Conservation (phyloP, 140 eudicot genomes). For the Senecio squalidus region DNA sequence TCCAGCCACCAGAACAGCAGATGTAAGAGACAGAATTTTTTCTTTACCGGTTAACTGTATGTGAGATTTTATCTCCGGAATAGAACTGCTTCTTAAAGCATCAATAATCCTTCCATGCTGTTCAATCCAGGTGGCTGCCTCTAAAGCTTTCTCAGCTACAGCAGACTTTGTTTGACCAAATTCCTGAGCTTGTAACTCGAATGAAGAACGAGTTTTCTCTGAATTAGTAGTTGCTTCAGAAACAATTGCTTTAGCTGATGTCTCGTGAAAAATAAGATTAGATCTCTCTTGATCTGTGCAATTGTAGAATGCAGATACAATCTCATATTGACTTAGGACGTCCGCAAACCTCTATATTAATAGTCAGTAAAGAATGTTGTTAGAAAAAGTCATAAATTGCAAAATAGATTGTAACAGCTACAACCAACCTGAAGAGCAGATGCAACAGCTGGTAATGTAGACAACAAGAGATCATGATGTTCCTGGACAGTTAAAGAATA, state of each 20-base stretch:
- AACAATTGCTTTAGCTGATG: slow-evolving; percentile 80
- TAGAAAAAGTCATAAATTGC: slow-evolving; percentile 12
- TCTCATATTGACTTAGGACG: slow-evolving; percentile 70
- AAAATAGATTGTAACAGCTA: slow-evolving; percentile 16
- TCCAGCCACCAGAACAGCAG: slow-evolving; percentile 91
- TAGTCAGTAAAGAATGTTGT: slow-evolving; percentile 7
- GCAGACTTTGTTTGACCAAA: slow-evolving; percentile 72
- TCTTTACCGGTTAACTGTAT: slow-evolving; percentile 44
- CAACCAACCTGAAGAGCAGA: slow-evolving; percentile 86
- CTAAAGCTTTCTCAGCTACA: slow-evolving; percentile 72
- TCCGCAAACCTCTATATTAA: slow-evolving; percentile 62
- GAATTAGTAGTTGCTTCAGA: slow-evolving; percentile 67
- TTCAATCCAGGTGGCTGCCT: slow-evolving; percentile 85
- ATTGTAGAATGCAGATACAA: slow-evolving; percentile 53
- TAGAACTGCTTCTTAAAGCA: slow-evolving; percentile 77
- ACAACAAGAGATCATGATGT: slow-evolving; percentile 88
- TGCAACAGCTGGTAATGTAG: slow-evolving; percentile 82
- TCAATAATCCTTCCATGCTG: slow-evolving; percentile 83
- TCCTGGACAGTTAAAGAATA: slow-evolving; percentile 51
- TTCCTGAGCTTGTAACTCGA: slow-evolving; percentile 71
- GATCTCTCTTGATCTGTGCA: slow-evolving; percentile 83
- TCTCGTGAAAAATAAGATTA: slow-evolving; percentile 58
- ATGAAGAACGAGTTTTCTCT: slow-evolving; percentile 57
- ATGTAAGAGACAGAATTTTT: slow-evolving; percentile 73
- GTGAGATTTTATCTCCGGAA: slow-evolving; percentile 55